Evolutionary conservation across 1,284 basidiomycete species (phyloP).

Genomic region (Porogramme epimiltina): DNA sequence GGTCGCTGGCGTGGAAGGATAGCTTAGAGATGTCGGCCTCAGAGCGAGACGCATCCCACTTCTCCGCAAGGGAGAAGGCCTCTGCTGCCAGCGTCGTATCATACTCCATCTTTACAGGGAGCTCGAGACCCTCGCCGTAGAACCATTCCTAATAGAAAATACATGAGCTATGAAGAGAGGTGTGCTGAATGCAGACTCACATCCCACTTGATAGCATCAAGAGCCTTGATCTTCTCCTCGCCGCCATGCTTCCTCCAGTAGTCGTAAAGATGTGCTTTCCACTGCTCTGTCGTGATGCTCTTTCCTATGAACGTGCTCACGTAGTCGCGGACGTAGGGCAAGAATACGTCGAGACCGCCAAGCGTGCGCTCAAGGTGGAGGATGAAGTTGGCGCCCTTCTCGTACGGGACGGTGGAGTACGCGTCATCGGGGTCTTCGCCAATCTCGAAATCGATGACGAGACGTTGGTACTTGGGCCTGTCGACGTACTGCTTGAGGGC

Average conservation of each 20-base stretch:
- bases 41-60: slow-evolving; percentile 75
- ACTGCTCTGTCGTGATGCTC: slow-evolving; percentile 87
- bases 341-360: slow-evolving; percentile 85
- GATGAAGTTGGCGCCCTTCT: slow-evolving; percentile 77
- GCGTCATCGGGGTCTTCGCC: slow-evolving; percentile 91
- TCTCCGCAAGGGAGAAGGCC: slow-evolving; percentile 70
- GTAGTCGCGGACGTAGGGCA: slow-evolving; percentile 83
- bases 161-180: background rate
- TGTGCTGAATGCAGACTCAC: slow-evolving; percentile 42
- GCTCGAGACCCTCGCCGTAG: slow-evolving; percentile 76
- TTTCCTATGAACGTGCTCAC: slow-evolving; percentile 79
- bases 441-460: slow-evolving; percentile 82
- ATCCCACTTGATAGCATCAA: slow-evolving; percentile 82
- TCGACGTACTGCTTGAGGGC: slow-evolving; percentile 66
- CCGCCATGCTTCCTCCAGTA: slow-evolving; percentile 72
- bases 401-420: slow-evolving; percentile 71
- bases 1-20: slow-evolving; percentile 53
- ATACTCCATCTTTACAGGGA: slow-evolving; percentile 84
- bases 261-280: slow-evolving; percentile 84
- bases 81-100: slow-evolving; percentile 79
- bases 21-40: slow-evolving; percentile 45
- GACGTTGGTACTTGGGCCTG: slow-evolving; percentile 77
- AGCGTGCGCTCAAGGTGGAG: slow-evolving; percentile 75
- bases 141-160: slow-evolving; percentile 71
- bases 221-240: slow-evolving; percentile 63